Evolutionary conservation across 78 protist species (phyloP).

Genomic region (Dictyostelium firmibasis): DNA sequence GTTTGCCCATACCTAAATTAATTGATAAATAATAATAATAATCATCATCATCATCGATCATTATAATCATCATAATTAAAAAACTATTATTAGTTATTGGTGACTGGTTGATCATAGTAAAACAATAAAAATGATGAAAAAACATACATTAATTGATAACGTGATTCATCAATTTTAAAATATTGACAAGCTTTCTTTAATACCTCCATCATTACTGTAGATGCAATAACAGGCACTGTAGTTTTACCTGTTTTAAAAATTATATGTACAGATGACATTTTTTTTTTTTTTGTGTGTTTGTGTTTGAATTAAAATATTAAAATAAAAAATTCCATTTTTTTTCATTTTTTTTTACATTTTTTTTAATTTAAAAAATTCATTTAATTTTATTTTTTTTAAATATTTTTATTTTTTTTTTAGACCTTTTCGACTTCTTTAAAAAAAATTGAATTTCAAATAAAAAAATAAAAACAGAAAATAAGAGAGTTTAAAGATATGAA

Average conservation of each 20-base stretch:
- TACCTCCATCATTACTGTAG: constrained; percentile 13
- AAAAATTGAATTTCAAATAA: neutral
- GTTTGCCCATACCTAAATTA: neutral
- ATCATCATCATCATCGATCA: no score
- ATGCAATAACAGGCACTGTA: constrained; percentile 17
- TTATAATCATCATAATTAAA: no score
- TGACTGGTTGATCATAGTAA: no score
- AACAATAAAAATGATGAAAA: neutral
- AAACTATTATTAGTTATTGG: neutral
- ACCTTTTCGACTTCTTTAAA: no score
- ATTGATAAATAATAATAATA: neutral
- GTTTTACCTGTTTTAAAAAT: constrained; percentile 25
- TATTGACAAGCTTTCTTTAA: constrained; percentile 25
- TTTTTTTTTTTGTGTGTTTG: neutral
- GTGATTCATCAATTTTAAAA: neutral
- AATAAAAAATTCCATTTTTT: neutral
- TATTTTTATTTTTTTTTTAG: neutral
- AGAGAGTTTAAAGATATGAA: neutral
- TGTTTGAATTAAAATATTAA: neutral
- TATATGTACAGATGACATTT: constrained; percentile 31
- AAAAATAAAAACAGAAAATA: neutral
- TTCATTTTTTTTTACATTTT: neutral
- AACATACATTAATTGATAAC: neutral
- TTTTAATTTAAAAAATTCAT: neutral
- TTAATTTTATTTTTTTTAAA: neutral